Evolutionary conservation across 345 rosid genomes (phyloP).

Genomic region (Rhizophora mangle): DNA sequence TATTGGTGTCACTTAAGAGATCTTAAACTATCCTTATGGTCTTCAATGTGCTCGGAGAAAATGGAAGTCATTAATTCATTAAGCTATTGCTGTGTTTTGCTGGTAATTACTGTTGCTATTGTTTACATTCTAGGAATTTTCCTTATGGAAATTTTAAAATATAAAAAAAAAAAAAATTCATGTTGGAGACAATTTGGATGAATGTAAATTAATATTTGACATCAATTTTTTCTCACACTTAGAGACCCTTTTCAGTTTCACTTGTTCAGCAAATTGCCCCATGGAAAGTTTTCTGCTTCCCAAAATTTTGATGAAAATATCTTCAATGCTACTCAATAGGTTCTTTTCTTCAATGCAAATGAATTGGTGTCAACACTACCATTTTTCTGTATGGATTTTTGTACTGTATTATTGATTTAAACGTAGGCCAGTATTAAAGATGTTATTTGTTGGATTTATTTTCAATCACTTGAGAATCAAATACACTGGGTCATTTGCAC

Average conservation of each 20-base stretch:
- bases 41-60: conserved; percentile 5
- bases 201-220: too few species aligned
- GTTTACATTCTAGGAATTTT: neutral
- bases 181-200: too few species aligned
- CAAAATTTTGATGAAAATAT: conserved; percentile 1
- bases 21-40: neutral
- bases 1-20: neutral
- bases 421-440: neutral
- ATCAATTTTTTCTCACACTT: too few species aligned
- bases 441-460: neutral
- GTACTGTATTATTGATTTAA: neutral
- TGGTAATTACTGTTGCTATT: neutral
- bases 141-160: too few species aligned
- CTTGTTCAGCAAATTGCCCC: neutral
- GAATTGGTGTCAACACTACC: neutral
- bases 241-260: neutral
- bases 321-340: neutral
- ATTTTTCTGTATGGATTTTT: neutral
- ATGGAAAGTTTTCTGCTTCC: neutral
- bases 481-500: neutral
- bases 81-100: neutral
- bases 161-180: too few species aligned
- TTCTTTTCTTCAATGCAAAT: neutral
- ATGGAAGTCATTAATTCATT: neutral
- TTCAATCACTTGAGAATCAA: neutral